Evolutionary conservation across 176 grass and related monocot genomes (phyloP).

Genomic region (Lolium multiflorum): DNA sequence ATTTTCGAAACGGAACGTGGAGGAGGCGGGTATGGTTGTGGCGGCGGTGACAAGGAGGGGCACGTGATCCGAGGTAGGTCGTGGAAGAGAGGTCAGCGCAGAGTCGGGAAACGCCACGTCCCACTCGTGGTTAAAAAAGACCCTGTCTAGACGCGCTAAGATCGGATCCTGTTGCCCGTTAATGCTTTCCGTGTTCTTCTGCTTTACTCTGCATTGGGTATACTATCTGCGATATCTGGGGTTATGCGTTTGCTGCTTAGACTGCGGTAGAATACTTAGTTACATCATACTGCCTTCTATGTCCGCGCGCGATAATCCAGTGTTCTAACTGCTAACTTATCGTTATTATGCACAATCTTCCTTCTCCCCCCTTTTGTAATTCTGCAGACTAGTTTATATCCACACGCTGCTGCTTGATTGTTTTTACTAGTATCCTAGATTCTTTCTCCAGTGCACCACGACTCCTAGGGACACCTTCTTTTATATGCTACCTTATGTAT

Average conservation of each 20-base stretch:
- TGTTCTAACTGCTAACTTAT: no score
- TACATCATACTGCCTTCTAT: no score
- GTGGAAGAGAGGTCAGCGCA: neutral
- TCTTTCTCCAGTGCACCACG: neutral
- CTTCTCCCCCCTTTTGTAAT: no score
- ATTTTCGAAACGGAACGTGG: neutral
- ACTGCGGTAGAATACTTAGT: no score
- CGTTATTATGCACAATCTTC: no score
- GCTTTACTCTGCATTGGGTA: no score
- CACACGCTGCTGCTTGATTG: neutral
- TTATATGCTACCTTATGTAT: neutral
- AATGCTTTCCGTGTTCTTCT: no score
- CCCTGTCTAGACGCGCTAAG: neutral
- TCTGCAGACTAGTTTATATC: no score
- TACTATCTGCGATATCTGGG: no score
- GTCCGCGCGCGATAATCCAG: no score
- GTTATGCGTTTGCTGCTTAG: no score
- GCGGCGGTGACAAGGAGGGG: neutral
- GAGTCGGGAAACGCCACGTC: accelerated
- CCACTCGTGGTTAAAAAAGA: neutral
- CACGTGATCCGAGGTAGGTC: neutral
- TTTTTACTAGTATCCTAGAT: neutral
- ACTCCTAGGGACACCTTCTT: neutral
- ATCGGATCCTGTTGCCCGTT: accelerated
- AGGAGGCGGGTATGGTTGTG: no score